Base-by-base conservation (phyloP, 768 basidiomycete species). In the Pseudohyphozyma bogoriensis region DNA sequence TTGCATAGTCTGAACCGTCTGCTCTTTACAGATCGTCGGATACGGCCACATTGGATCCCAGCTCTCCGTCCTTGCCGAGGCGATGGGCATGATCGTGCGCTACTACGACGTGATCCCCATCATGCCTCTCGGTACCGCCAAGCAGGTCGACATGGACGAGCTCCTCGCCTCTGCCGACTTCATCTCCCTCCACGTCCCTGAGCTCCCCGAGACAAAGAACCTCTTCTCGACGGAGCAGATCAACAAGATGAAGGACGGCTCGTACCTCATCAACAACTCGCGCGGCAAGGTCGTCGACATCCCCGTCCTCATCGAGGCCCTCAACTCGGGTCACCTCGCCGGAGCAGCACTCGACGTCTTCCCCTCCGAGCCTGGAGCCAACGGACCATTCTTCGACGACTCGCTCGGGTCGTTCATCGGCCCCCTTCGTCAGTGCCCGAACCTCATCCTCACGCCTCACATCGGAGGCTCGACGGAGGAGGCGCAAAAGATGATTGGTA, bases 381-480 rank as follows among this genome's bases (percentile, higher is more conserved):
- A 97, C 71, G 93, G 95, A 44, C 79, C 86, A 9, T 72, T 73
- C 28, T 97, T 99, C 74, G 85, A 89, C 73, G 84, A 96, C 75
- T 78, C 85, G 69, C 77, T 97, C 66, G 96, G 93, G 72, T 52
- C 82, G 1, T 99, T 91, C 85, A 80, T 87, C 9, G 82, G 80
- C 63, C 74, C 81, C 28, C 81, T 99, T 32, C 81, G 88, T 60
- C 74, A 77, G 1, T 76, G 90, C 59, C 83, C 85, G 54, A 99
- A 99, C 74, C 82, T 97, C 63, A 91, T 97, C 71, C 84, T 97
- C 70, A 97, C 95, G 0, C 95, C 95, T 26, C 95, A 99, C 72
- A 97, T 99, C 70, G 95, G 95, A 59, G 95, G 95, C 42, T 97
- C 93, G 33, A 99, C 95, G 22, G 95, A 99, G 74, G 95, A 99